Conservation (phyloP, 371 early-diverging fungal species). For the Circinella minor region DNA sequence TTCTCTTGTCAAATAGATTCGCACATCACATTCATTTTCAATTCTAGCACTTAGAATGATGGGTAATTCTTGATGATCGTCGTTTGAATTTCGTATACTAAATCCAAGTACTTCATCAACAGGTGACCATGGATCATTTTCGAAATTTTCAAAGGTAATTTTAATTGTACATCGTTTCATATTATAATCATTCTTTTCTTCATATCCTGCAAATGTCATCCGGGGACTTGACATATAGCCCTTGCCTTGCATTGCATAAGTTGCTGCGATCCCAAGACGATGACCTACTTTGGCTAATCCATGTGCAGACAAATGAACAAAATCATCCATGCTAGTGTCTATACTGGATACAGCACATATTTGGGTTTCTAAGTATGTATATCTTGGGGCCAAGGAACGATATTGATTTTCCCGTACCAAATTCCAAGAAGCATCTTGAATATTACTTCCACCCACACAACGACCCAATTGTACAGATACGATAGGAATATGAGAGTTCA, state of each 20-base stretch:
- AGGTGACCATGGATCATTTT: constrained; percentile 1
- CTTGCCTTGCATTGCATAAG: constrained; percentile 2
- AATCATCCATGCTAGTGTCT: constrained; percentile 40
- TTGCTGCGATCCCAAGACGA: constrained; percentile 32
- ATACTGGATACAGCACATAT: constrained; percentile 28
- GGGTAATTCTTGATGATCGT: background rate
- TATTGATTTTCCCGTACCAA: constrained; percentile 33
- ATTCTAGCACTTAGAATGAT: constrained; percentile 20
- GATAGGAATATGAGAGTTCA: constrained; percentile 24
- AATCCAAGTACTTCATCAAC: constrained; percentile 20
- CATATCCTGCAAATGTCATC: background rate
- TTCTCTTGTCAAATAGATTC: constrained; percentile 18
- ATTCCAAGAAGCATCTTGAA: constrained; percentile 26
- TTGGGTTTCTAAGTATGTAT: background rate
- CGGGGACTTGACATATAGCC: background rate
- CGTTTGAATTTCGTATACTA: constrained; percentile 10
- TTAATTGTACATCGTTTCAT: background rate
- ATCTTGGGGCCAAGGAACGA: background rate
- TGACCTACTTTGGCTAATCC: constrained; percentile 31
- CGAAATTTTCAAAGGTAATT: background rate
- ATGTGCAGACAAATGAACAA: constrained; percentile 38
- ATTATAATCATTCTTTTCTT: background rate
- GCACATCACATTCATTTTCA: constrained; percentile 11
- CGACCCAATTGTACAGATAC: constrained; percentile 37
- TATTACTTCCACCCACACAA: constrained; percentile 14